Evolutionary conservation across 345 rosid species (phyloP).

Genomic region (Pistacia atlantica): DNA sequence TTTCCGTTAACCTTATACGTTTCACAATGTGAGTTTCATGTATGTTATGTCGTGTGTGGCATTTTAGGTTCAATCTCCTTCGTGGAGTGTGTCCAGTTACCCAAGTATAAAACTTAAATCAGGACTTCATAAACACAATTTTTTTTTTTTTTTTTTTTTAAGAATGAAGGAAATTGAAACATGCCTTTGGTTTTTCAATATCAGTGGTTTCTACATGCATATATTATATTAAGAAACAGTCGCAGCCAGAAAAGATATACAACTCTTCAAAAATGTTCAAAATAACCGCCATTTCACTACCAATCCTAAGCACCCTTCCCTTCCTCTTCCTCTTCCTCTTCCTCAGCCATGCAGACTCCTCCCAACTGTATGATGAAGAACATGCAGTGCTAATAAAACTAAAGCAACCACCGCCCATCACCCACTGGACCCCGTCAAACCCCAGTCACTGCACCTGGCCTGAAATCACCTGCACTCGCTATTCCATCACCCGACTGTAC

Average conservation of each 20-base stretch:
- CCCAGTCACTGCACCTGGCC: slow-evolving; percentile 36
- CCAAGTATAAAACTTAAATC: too few species aligned
- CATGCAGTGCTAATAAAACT: slow-evolving; percentile 37
- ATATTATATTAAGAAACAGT: too few species aligned
- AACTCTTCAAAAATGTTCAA: not conserved
- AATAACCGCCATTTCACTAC: not conserved
- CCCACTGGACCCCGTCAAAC: slow-evolving; percentile 40
- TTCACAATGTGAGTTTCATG: too few species aligned
- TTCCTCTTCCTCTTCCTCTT: slow-evolving; percentile 17
- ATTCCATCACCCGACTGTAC: slow-evolving; percentile 31
- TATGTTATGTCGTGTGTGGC: too few species aligned
- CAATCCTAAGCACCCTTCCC: slow-evolving; percentile 1
- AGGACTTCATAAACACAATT: too few species aligned
- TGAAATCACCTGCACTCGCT: slow-evolving; percentile 32
- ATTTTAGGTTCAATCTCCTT: too few species aligned
- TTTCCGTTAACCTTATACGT: too few species aligned
- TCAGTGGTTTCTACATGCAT: too few species aligned
- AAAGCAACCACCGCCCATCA: slow-evolving; percentile 36
- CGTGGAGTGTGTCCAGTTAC: too few species aligned
- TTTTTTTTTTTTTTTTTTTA: too few species aligned
- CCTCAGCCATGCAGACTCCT: slow-evolving; percentile 18
- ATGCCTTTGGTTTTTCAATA: too few species aligned
- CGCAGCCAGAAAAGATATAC: not conserved
- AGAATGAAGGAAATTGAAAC: too few species aligned
- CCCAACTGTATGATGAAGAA: slow-evolving; percentile 40